phyloP scores from a whole-genome alignment of 352 stramenopile genomes.

The Phytophthora macrochlamydospora region DNA sequence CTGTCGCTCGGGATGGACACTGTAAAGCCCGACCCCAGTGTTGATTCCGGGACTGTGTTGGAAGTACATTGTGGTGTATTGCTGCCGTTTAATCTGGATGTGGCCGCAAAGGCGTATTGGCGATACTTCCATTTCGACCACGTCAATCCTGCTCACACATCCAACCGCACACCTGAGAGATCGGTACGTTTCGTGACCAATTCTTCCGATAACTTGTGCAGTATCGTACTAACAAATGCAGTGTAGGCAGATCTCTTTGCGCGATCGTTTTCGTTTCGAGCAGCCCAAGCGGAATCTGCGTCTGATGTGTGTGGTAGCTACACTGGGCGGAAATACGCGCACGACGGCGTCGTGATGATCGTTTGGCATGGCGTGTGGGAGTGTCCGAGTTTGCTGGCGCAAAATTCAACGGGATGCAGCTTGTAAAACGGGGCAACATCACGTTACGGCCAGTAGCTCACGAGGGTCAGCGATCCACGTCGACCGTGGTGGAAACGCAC shows the following conservation, averaged over 20 bases:
- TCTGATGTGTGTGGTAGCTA: slow-evolving; percentile 39
- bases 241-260: slow-evolving; percentile 8
- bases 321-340: slow-evolving; percentile 38
- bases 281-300: slow-evolving; percentile 13
- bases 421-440: slow-evolving; percentile 28
- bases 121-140: slow-evolving; percentile 14
- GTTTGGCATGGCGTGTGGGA: slow-evolving; percentile 37
- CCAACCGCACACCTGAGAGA: neutral
- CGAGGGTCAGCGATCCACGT: slow-evolving; percentile 2
- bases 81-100: slow-evolving; percentile 21
- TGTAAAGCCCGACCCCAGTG: slow-evolving; percentile 2
- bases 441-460: slow-evolving; percentile 10
- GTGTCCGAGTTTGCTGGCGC: slow-evolving; percentile 31
- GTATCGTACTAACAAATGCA: neutral
- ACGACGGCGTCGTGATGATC: slow-evolving; percentile 29
- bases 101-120: slow-evolving; percentile 22
- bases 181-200: slow-evolving; percentile 4
- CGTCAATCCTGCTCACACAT: neutral
- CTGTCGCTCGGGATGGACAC: slow-evolving; percentile 2
- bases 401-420: slow-evolving; percentile 36
- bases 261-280: slow-evolving; percentile 13
- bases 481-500: slow-evolving; percentile 46
- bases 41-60: slow-evolving; percentile 3
- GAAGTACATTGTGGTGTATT: slow-evolving; percentile 14
- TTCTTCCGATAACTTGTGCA: too few relatives aligned